Conservation (phyloP, 192 early-diverging fungal genomes). For the Gryganskiella cystojenkinii region DNA sequence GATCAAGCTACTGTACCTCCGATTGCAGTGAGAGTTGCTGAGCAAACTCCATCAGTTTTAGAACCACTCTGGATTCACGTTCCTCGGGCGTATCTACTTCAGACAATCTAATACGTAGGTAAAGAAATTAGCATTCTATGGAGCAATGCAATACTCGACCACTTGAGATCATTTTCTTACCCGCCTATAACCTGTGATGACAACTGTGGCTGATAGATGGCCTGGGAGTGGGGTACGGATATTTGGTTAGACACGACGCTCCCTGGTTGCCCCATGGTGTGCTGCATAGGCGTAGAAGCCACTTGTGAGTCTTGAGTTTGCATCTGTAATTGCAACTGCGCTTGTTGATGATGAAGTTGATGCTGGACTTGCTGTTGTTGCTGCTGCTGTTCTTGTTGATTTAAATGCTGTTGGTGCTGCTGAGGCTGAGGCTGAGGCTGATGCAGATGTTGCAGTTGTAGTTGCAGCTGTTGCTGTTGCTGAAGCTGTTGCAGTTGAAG, state of each 20-base stretch:
- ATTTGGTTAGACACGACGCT: too few relatives aligned
- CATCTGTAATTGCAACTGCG: background rate
- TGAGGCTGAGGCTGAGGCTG: conserved; percentile 19
- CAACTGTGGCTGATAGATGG: too few relatives aligned
- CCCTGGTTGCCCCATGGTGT: background rate
- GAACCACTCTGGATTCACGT: conserved; percentile 14
- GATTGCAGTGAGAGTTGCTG: conserved; percentile 9
- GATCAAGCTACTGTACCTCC: conserved; percentile 12
- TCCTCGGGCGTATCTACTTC: conserved; percentile 8
- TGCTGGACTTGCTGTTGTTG: conserved; percentile 9
- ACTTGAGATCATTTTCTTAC: too few relatives aligned
- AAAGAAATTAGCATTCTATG: background rate
- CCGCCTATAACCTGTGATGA: too few relatives aligned
- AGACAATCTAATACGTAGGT: background rate
- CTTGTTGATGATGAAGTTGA: conserved; percentile 1
- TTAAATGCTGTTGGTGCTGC: conserved; percentile 1
- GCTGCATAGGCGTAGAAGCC: conserved; percentile 9
- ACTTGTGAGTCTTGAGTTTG: background rate
- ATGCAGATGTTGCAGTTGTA: conserved; percentile 10
- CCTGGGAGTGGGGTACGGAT: too few relatives aligned
- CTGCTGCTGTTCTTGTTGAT: conserved; percentile 8
- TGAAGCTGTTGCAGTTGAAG: conserved; percentile 6
- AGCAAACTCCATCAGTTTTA: conserved; percentile 22
- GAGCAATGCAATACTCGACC: too few relatives aligned
- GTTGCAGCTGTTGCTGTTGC: conserved; percentile 6